Base-by-base conservation (phyloP, 1,139 yeast genomes). In the Zygotorulaspora mrakii region DNA sequence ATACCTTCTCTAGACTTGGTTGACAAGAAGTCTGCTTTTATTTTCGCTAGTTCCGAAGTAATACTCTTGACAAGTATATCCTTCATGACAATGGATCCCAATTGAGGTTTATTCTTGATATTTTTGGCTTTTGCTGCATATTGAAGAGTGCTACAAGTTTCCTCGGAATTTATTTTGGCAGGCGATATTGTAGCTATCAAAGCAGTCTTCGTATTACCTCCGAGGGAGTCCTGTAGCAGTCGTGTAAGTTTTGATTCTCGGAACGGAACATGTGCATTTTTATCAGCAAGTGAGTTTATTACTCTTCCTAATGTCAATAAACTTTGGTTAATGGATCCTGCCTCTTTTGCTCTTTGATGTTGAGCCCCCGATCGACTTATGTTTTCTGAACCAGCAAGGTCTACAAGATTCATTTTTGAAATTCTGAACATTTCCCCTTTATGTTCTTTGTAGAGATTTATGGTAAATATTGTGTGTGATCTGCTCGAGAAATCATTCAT, bases 361-460 rank as follows among this genome's bases (percentile, higher is more conserved):
- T 66, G 56, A 1, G 78, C 72, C 8, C 85, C 84, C 1, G 83
- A 76, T 47, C 78, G 63, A 54, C 72, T 72, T 30, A 79, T 74
- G 50, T 79, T 77, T 59, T 83, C 91, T 6, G 87, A 79, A 0
- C 91, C 94, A 1, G 91, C 94, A 46, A 83, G 70, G 67, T 82
- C 91, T 2, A 82, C 91, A 32, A 83, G 65, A 57, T 82, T 82
- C 73, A 83, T 77, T 51, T 82, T 83, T 1, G 88, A 79, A 11
- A 77, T 66, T 42, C 73, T 68, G 45, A 71, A 63, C 25, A 74
- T 67, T 26, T 64, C 68, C 7, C 70, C 67, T 25, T 50, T 59
- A 37, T 37, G 62, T 57, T 53, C 72, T 48, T 72, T 76, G 54
- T 73, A 74, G 35, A 82, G 64, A 33, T 73, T 73, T 13, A 82